These are phyloP conservation scores for Hypsizygus ulmarius DNA, from an alignment of 1,284 basidiomycete genomes.

Conservation along the genomic window DNA sequence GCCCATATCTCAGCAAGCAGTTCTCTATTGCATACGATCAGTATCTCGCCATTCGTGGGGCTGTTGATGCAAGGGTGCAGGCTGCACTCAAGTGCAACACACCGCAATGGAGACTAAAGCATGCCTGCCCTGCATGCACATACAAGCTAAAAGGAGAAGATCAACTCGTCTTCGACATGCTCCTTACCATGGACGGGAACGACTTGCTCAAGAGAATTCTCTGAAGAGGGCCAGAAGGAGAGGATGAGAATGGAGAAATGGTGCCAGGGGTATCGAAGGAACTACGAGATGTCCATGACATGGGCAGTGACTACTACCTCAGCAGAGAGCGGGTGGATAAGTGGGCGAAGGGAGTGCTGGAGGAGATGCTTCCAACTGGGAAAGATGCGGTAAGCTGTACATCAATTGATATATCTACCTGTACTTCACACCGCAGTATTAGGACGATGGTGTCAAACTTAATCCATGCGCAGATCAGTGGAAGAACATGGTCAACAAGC, in stretches of 20 bases:
- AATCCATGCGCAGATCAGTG: constrained; percentile 22
- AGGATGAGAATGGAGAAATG: neutral
- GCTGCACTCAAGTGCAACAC: neutral
- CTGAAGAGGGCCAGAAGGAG: neutral
- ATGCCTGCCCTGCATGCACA: constrained; percentile 29
- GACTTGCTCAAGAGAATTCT: constrained; percentile 28
- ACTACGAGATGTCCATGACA: constrained; percentile 14
- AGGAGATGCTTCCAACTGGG: neutral
- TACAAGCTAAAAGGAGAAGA: constrained; percentile 25
- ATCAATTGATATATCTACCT: too few species aligned
- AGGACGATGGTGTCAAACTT: constrained; percentile 1
- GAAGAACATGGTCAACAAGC: constrained; percentile 24
- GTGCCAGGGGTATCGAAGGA: constrained; percentile 10
- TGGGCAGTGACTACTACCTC: constrained; percentile 21
- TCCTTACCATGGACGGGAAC: constrained; percentile 33
- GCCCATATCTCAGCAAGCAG: neutral
- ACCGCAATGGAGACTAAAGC: constrained; percentile 5
- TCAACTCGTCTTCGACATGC: constrained; percentile 18
- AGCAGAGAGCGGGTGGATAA: constrained; percentile 18
- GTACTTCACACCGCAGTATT: too few species aligned
- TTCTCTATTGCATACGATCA: constrained; percentile 1
- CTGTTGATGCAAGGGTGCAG: neutral
- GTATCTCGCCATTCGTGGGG: neutral
- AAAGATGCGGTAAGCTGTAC: neutral
- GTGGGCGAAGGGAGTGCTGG: constrained; percentile 15